Conservation (phyloP, 768 basidiomycete genomes). For the Boletus edulis region DNA sequence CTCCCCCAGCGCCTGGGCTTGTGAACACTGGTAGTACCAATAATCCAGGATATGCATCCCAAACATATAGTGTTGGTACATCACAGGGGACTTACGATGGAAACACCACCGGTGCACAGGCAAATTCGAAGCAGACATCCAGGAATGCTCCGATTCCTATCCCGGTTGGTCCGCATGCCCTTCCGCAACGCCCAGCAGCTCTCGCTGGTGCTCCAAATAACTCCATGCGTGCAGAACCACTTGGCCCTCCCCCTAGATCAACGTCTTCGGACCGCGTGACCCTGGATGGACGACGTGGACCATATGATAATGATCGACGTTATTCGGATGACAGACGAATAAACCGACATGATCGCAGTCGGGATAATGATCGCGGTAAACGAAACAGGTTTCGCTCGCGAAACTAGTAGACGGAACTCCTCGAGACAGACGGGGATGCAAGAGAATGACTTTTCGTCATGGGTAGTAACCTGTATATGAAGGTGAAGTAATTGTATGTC, state of each 20-base stretch:
- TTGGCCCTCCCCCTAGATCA: conserved; percentile 16
- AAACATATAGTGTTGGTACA: conserved; percentile 7
- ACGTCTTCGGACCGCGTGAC: conserved; percentile 11
- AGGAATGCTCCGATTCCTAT: not conserved
- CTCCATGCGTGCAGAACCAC: conserved; percentile 18
- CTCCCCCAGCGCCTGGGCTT: not conserved
- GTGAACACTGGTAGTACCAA: not conserved
- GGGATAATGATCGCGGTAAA: conserved; percentile 6
- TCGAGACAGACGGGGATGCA: not conserved
- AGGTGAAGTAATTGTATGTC: not conserved
- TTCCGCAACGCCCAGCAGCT: conserved; percentile 19
- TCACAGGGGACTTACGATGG: conserved; percentile 3
- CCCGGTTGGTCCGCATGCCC: not conserved
- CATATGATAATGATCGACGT: conserved; percentile 15
- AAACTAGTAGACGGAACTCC: not conserved
- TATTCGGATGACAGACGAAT: conserved; percentile 20
- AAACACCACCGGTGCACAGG: not conserved
- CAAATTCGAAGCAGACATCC: conserved; percentile 4
- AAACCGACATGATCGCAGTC: conserved; percentile 5
- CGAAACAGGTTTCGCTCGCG: conserved; percentile 7
- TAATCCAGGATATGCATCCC: not conserved
- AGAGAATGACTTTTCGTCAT: not conserved
- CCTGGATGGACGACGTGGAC: conserved; percentile 20
- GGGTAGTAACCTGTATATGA: not conserved
- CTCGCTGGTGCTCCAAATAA: not conserved